These are phyloP conservation scores for Leishmania amazonensis DNA, from an alignment of 208 protist species.

Conservation along the genomic window DNA sequence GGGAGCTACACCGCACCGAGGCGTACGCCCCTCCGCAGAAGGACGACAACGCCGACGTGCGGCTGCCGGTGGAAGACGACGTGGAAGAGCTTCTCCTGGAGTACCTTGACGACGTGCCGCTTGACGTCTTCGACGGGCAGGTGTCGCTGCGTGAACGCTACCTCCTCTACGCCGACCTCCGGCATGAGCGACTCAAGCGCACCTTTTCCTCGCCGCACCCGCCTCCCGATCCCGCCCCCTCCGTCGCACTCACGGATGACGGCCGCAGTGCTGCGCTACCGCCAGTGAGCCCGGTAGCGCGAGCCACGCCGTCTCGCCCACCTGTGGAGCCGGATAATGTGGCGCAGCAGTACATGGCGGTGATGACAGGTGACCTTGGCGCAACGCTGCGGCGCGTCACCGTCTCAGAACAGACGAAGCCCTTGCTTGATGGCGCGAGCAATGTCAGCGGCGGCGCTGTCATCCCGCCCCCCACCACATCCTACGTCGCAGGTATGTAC, in stretches of 20 bases:
- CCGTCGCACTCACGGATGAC: neutral
- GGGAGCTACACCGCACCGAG: conserved; percentile 60
- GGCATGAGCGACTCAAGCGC: conserved; percentile 26
- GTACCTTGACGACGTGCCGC: conserved; percentile 58
- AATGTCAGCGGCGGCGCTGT: neutral
- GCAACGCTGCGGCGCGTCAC: neutral
- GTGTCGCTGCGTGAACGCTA: conserved; percentile 74
- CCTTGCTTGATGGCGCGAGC: neutral
- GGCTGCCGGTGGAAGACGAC: conserved; percentile 15
- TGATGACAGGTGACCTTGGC: conserved; percentile 2
- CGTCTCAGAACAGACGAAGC: neutral
- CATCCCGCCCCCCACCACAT: conserved; percentile 3
- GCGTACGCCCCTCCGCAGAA: conserved; percentile 31
- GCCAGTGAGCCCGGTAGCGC: neutral
- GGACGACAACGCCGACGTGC: conserved; percentile 2
- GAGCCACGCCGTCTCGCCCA: neutral
- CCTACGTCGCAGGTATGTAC: conserved; percentile 29
- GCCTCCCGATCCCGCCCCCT: neutral
- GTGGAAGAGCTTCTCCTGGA: conserved; percentile 65
- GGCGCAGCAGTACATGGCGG: neutral
- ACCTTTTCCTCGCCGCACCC: conserved; percentile 6
- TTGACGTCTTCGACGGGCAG: conserved; percentile 59
- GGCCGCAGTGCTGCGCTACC: neutral
- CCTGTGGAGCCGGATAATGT: neutral
- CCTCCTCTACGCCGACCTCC: conserved; percentile 40